Evolutionary conservation across 2,329 filamentous ascomycete species (phyloP).

Genomic region (Monosporascus sp.): DNA sequence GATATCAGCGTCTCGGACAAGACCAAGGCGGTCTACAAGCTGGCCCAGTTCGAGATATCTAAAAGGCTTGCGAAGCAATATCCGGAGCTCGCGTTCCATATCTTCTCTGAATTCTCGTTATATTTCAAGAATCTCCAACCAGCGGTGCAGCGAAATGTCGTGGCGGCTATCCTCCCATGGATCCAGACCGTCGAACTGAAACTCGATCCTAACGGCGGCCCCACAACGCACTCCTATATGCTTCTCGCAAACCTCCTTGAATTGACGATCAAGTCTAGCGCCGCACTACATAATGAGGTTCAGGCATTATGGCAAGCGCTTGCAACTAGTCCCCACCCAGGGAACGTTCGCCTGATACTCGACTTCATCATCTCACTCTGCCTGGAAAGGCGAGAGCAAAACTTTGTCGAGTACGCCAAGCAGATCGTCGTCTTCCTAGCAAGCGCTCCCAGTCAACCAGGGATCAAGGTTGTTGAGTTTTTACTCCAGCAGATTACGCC

Average conservation of each 20-base stretch:
- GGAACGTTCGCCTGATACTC: slow-evolving; percentile 88
- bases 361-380: slow-evolving; percentile 96
- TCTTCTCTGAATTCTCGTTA: slow-evolving; percentile 91
- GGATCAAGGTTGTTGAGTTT: slow-evolving; percentile 90
- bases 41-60: slow-evolving; percentile 95
- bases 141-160: slow-evolving; percentile 83
- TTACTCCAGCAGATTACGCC: slow-evolving; percentile 85
- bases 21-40: slow-evolving; percentile 95
- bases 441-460: slow-evolving; percentile 66
- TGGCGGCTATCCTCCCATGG: slow-evolving; percentile 93
- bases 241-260: slow-evolving; percentile 91
- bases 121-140: slow-evolving; percentile 87
- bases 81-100: slow-evolving; percentile 80
- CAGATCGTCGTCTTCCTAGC: slow-evolving; percentile 96
- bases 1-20: slow-evolving; percentile 99
- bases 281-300: slow-evolving; percentile 87
- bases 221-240: slow-evolving; percentile 89
- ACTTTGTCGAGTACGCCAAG: slow-evolving; percentile 96
- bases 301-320: slow-evolving; percentile 96
- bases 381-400: slow-evolving; percentile 89
- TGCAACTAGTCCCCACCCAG: slow-evolving; percentile 84
- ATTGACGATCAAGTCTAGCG: slow-evolving; percentile 89
- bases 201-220: slow-evolving; percentile 84
- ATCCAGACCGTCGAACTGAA: slow-evolving; percentile 91
- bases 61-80: slow-evolving; percentile 85